phyloP scores from a whole-genome alignment of 2,329 filamentous ascomycete genomes.

The Hypoxylon sp. region DNA sequence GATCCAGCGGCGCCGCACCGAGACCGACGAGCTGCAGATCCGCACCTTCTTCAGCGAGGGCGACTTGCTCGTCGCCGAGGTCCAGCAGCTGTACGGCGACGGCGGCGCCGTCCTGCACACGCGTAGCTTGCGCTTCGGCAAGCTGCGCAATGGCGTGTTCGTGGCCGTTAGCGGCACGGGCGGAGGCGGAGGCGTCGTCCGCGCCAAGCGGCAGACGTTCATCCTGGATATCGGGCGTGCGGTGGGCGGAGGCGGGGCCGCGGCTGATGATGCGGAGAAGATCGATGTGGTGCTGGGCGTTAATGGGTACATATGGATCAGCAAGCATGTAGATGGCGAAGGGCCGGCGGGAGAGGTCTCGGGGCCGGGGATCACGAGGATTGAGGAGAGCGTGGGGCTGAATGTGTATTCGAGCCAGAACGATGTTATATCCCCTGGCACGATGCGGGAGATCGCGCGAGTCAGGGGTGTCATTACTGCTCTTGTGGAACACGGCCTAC shows the following conservation, averaged over 20 bases:
- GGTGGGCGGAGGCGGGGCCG: slow-evolving; percentile 50
- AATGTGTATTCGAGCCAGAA: slow-evolving; percentile 97
- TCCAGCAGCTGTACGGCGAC: slow-evolving; percentile 89
- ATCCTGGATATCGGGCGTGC: slow-evolving; percentile 72
- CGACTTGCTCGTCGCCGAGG: slow-evolving; percentile 93
- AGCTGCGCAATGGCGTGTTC: slow-evolving; percentile 94
- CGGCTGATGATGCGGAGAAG: slow-evolving; percentile 67
- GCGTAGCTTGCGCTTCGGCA: slow-evolving; percentile 91
- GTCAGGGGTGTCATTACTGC: slow-evolving; percentile 86
- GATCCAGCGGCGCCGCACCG: slow-evolving; percentile 90
- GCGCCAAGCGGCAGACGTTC: slow-evolving; percentile 89
- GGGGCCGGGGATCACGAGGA: slow-evolving; percentile 78
- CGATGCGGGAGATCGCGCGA: slow-evolving; percentile 89
- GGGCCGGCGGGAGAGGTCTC: slow-evolving; percentile 61
- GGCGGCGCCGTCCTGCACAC: slow-evolving; percentile 92
- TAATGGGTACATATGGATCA: slow-evolving; percentile 97
- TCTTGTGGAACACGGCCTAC: slow-evolving; percentile 84
- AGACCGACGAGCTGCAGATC: slow-evolving; percentile 97
- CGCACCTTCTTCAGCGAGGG: slow-evolving; percentile 97
- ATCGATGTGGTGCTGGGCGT: slow-evolving; percentile 93
- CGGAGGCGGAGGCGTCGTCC: slow-evolving; percentile 87
- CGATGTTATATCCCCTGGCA: slow-evolving; percentile 82
- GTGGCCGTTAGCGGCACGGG: slow-evolving; percentile 85
- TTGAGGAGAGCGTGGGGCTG: slow-evolving; percentile 88
- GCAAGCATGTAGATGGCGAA: slow-evolving; percentile 81